phyloP scores from a whole-genome alignment of 441 rosid species.

The Aleurites moluccanus region DNA sequence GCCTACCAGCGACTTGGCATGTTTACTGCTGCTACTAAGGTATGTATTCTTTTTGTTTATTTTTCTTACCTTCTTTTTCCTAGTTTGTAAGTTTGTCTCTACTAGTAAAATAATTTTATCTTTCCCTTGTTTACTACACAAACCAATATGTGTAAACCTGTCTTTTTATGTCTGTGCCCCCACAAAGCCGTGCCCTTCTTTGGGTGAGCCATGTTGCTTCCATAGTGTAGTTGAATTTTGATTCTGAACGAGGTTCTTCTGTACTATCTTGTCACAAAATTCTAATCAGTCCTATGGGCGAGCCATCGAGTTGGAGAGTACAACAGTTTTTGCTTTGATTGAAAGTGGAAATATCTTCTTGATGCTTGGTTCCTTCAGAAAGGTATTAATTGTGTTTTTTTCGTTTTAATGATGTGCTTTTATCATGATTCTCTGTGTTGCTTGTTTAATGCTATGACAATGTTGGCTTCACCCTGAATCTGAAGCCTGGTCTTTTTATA shows the following conservation, averaged over 20 bases:
- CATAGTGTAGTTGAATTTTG: not conserved
- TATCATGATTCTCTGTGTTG: too few species aligned
- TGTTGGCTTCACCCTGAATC: not conserved
- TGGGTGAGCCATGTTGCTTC: not conserved
- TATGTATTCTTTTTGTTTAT: constrained; percentile 4
- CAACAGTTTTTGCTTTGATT: constrained; percentile 63
- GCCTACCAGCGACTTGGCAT: constrained; percentile 95
- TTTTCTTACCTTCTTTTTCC: not conserved
- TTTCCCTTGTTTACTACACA: not conserved
- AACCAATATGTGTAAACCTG: not conserved
- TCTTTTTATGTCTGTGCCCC: not conserved
- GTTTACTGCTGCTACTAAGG: constrained; percentile 55
- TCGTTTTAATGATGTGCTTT: not conserved
- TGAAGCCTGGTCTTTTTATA: not conserved
- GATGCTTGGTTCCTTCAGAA: constrained; percentile 85
- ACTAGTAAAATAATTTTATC: not conserved
- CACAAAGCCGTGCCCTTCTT: not conserved
- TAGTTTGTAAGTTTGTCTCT: not conserved
- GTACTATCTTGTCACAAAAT: constrained; percentile 2
- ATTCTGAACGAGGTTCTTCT: not conserved
- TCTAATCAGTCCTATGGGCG: constrained; percentile 76
- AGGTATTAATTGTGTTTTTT: constrained; percentile 44
- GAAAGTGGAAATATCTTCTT: constrained; percentile 87
- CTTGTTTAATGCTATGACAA: not conserved
- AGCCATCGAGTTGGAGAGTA: constrained; percentile 75